These are phyloP conservation scores for Taxillus chinensis DNA, from an alignment of 164 flowering plant species.

Conservation along the genomic window DNA sequence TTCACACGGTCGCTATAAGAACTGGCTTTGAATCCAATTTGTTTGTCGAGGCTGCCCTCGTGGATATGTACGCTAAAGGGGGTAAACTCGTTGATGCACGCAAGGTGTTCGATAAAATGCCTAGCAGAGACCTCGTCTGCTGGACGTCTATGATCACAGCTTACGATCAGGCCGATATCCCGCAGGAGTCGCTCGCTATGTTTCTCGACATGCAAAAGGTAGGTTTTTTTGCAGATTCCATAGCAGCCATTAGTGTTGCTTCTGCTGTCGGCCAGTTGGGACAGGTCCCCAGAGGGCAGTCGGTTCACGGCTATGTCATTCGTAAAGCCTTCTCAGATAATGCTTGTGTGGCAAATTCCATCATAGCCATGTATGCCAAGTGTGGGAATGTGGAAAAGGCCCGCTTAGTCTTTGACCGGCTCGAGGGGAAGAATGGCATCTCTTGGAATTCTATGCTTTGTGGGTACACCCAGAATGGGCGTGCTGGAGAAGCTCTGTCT, in stretches of 20 bases:
- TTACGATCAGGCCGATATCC: constrained; percentile 22
- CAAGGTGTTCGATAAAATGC: constrained; percentile 22
- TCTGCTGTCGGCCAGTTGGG: constrained; percentile 24
- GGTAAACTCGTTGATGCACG: constrained; percentile 17
- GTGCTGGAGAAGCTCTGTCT: constrained; percentile 10
- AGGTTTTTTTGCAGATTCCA: constrained; percentile 17
- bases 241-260: constrained; percentile 22
- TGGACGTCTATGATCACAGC: constrained; percentile 36
- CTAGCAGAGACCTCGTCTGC: constrained; percentile 15
- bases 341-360: constrained; percentile 24
- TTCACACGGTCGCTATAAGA: constrained; percentile 20
- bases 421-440: constrained; percentile 17
- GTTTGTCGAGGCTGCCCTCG: constrained; percentile 24
- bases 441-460: constrained; percentile 31
- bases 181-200: constrained; percentile 13
- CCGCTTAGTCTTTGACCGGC: constrained; percentile 16
- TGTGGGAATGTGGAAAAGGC: constrained; percentile 20
- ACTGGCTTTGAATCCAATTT: constrained; percentile 21
- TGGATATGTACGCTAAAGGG: constrained; percentile 22
- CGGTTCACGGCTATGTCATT: constrained; percentile 23
- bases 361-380: constrained; percentile 29
- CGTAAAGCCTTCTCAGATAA: constrained; percentile 20
- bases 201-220: constrained; percentile 20
- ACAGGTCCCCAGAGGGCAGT: constrained; percentile 17
- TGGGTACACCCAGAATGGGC: constrained; percentile 20